Percentiles rank a stretch among this genome's conserved stretches.
Evolutionary conservation across 306 rosid species (phyloP).

Genomic region (Rosa rugosa): DNA sequence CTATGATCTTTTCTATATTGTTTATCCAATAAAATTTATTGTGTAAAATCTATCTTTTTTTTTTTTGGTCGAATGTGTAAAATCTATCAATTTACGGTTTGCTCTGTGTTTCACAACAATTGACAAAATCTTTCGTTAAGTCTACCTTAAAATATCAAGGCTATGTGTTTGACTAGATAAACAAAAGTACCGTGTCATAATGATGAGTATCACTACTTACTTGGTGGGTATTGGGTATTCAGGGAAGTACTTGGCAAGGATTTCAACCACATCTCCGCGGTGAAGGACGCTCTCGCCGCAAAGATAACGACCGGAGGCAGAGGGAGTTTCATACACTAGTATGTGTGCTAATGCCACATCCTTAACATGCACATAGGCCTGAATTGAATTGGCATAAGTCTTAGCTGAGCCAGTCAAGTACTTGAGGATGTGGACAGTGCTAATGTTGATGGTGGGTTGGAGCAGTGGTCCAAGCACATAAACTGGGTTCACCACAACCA

Average conservation of each 20-base stretch:
- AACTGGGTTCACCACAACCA: slow-evolving; percentile 84
- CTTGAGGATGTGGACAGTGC: slow-evolving; percentile 68
- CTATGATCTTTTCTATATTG: too few species aligned
- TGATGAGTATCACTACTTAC: slow-evolving; percentile 37
- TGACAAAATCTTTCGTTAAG: too few species aligned
- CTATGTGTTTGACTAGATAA: too few species aligned
- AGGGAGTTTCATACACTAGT: slow-evolving; percentile 59
- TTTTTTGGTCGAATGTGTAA: too few species aligned
- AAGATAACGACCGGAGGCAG: slow-evolving; percentile 73
- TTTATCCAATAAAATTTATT: too few species aligned
- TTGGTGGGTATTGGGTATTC: slow-evolving; percentile 77
- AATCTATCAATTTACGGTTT: too few species aligned
- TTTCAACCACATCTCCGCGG: slow-evolving; percentile 74
- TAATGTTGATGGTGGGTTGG: slow-evolving; percentile 68
- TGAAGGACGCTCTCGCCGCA: slow-evolving; percentile 73
- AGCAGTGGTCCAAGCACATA: slow-evolving; percentile 73
- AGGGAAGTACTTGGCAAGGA: slow-evolving; percentile 62
- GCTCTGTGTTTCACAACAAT: too few species aligned
- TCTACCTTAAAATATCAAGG: too few species aligned
- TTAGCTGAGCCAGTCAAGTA: slow-evolving; percentile 75
- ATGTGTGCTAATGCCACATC: slow-evolving; percentile 83
- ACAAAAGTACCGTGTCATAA: too few species aligned
- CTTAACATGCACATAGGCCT: slow-evolving; percentile 64
- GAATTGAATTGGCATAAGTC: slow-evolving; percentile 73
- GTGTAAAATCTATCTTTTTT: too few species aligned